phyloP scores from a whole-genome alignment of 1,284 basidiomycete genomes.

The Ganoderma multipileum region DNA sequence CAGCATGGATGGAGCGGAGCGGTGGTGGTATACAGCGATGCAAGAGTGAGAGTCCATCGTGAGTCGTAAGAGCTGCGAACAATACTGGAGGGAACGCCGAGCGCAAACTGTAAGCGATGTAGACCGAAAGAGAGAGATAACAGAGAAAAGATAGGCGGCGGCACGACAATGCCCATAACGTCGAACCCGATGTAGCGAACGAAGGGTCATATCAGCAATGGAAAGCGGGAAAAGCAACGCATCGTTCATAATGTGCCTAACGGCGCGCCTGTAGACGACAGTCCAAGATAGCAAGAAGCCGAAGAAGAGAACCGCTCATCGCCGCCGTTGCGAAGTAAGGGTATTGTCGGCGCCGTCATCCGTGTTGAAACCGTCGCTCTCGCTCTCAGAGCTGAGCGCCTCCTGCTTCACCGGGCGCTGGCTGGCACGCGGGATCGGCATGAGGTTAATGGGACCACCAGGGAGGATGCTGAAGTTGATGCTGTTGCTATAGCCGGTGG shows the following conservation, averaged over 20 bases:
- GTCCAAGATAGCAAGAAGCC: constrained; percentile 25
- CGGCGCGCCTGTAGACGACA: constrained; percentile 22
- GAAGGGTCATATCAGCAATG: constrained; percentile 14
- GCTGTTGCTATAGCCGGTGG: constrained; percentile 69
- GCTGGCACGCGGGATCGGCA: constrained; percentile 49
- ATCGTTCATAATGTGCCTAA: constrained; percentile 28
- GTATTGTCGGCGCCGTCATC: constrained; percentile 49
- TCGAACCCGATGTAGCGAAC: constrained; percentile 2
- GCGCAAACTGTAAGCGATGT: constrained; percentile 19
- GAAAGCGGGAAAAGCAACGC: constrained; percentile 24
- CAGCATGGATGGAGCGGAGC: constrained; percentile 36
- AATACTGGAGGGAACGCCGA: constrained; percentile 22
- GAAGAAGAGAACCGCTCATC: constrained; percentile 25
- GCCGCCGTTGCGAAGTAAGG: constrained; percentile 26
- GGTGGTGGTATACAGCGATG: constrained; percentile 42
- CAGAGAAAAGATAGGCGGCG: constrained; percentile 12
- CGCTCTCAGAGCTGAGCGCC: constrained; percentile 59
- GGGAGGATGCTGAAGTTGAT: constrained; percentile 83
- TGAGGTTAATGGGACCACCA: constrained; percentile 56
- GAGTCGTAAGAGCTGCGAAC: constrained; percentile 34
- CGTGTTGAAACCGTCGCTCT: constrained; percentile 62
- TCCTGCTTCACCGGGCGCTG: constrained; percentile 67
- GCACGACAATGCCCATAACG: constrained; percentile 17
- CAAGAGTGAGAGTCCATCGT: constrained; percentile 35
- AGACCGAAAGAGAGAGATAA: constrained; percentile 20